These are phyloP conservation scores for Aspergillus phoenicis DNA, from an alignment of 2,329 filamentous ascomycete species.

Conservation along the genomic window DNA sequence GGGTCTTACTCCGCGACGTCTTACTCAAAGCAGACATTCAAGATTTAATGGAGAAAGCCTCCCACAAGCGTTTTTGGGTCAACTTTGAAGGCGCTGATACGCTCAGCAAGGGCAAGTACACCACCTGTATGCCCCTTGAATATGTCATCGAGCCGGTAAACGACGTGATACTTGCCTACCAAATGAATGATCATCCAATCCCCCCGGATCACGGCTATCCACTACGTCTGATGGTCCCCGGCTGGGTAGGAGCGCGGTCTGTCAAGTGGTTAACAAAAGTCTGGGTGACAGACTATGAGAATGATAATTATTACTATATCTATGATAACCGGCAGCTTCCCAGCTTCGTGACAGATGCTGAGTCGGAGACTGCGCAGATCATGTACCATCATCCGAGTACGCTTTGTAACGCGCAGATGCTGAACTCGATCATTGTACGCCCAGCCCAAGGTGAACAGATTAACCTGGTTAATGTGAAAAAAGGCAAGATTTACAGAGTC, in stretches of 20 bases:
- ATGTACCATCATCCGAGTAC: conserved; percentile 55
- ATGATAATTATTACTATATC: conserved; percentile 50
- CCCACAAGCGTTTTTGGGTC: conserved; percentile 41
- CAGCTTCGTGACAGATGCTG: conserved; percentile 52
- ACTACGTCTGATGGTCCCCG: conserved; percentile 46
- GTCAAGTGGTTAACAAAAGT: conserved; percentile 49
- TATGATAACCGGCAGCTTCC: conserved; percentile 56
- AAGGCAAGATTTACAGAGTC: conserved; percentile 48
- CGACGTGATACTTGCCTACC: conserved; percentile 51
- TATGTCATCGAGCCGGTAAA: conserved; percentile 52
- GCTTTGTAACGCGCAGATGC: conserved; percentile 52
- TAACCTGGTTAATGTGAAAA: conserved; percentile 39
- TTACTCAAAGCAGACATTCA: conserved; percentile 39
- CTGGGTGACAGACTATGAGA: conserved; percentile 47
- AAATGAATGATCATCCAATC: conserved; percentile 47
- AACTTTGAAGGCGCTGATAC: conserved; percentile 56
- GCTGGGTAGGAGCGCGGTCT: conserved; percentile 45
- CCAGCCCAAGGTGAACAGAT: conserved; percentile 52
- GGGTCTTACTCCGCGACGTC: conserved; percentile 50
- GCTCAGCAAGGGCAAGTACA: conserved; percentile 51
- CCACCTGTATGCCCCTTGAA: conserved; percentile 51
- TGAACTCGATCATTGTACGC: conserved; percentile 53
- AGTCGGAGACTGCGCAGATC: conserved; percentile 51
- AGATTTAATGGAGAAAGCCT: too few species aligned
- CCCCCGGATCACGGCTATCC: conserved; percentile 50